Evolutionary conservation across 2,329 filamentous ascomycete genomes (phyloP).

Genomic region (Aspergillus cejpii): DNA sequence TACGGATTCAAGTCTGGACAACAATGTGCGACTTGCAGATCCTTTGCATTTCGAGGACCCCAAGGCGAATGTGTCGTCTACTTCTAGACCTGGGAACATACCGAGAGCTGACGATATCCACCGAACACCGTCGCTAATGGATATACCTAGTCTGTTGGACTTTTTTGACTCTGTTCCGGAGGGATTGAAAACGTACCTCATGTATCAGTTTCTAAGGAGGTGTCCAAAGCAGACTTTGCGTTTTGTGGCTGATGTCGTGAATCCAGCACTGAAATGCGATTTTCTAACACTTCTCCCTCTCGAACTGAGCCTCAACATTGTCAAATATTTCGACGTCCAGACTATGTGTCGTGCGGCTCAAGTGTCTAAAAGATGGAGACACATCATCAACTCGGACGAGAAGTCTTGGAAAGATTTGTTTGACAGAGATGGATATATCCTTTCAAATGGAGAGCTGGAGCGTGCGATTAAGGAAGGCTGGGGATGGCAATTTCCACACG

Average conservation of each 20-base stretch:
- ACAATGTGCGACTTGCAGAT: conserved; percentile 24
- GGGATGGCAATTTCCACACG: conserved; percentile 91
- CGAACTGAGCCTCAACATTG: conserved; percentile 79
- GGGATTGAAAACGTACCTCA: conserved; percentile 89
- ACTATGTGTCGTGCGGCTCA: conserved; percentile 86
- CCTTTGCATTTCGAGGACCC: conserved; percentile 16
- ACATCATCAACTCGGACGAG: conserved; percentile 85
- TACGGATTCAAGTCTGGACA: conserved; percentile 41
- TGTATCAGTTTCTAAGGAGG: conserved; percentile 87
- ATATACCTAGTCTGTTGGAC: conserved; percentile 80
- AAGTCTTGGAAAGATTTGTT: conserved; percentile 92
- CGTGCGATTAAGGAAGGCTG: conserved; percentile 85
- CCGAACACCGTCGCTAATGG: conserved; percentile 51
- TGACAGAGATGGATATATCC: conserved; percentile 70
- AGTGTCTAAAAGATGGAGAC: conserved; percentile 90
- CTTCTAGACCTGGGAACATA: conserved; percentile 8
- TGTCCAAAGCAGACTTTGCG: conserved; percentile 84
- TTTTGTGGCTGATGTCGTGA: conserved; percentile 82
- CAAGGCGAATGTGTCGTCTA: conserved; percentile 6
- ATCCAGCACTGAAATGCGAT: conserved; percentile 89
- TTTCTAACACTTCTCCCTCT: conserved; percentile 77
- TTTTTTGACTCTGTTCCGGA: conserved; percentile 86
- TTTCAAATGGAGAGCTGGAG: conserved; percentile 75
- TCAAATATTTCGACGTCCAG: conserved; percentile 75
- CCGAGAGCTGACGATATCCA: conserved; percentile 16